Conservation (phyloP, 345 rosid genomes). For the Salix viminalis region DNA sequence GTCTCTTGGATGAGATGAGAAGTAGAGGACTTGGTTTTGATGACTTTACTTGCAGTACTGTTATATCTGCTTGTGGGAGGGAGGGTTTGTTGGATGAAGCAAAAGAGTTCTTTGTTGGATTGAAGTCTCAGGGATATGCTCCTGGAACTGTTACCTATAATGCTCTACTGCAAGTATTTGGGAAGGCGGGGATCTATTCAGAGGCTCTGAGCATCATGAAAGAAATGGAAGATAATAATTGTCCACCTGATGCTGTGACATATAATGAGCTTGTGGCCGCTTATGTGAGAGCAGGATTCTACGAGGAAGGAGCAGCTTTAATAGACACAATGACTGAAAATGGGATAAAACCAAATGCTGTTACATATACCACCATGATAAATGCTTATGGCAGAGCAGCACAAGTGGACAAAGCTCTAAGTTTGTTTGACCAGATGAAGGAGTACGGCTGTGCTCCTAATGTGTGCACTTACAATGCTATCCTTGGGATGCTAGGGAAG, state of each 20-base stretch:
- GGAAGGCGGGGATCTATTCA: slow-evolving; percentile 69
- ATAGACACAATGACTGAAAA: slow-evolving; percentile 57
- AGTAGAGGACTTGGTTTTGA: slow-evolving; percentile 54
- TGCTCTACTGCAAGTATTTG: slow-evolving; percentile 69
- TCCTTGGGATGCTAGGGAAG: slow-evolving; percentile 79
- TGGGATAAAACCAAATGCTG: slow-evolving; percentile 71
- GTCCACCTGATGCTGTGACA: slow-evolving; percentile 65
- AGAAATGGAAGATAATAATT: slow-evolving; percentile 82
- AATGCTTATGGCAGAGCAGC: slow-evolving; percentile 84
- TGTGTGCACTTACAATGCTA: slow-evolving; percentile 67
- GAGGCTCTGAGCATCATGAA: slow-evolving; percentile 69
- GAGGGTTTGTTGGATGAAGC: slow-evolving; percentile 79
- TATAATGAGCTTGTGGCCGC: slow-evolving; percentile 85
- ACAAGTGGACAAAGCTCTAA: slow-evolving; percentile 61
- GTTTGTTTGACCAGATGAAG: slow-evolving; percentile 63
- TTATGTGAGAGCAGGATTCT: slow-evolving; percentile 79
- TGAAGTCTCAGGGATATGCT: slow-evolving; percentile 62
- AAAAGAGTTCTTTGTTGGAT: slow-evolving; percentile 56
- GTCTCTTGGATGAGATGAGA: slow-evolving; percentile 65
- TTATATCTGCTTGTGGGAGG: slow-evolving; percentile 81
- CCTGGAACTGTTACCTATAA: slow-evolving; percentile 82
- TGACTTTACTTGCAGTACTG: slow-evolving; percentile 91
- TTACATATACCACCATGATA: slow-evolving; percentile 78
- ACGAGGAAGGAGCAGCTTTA: slow-evolving; percentile 70
- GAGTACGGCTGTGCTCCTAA: slow-evolving; percentile 78